A percentile compares a stretch with the other conserved stretches of the same genome.
phyloP scores from a whole-genome alignment of 257 asterid species.

The Oldenlandia corymbosa region DNA sequence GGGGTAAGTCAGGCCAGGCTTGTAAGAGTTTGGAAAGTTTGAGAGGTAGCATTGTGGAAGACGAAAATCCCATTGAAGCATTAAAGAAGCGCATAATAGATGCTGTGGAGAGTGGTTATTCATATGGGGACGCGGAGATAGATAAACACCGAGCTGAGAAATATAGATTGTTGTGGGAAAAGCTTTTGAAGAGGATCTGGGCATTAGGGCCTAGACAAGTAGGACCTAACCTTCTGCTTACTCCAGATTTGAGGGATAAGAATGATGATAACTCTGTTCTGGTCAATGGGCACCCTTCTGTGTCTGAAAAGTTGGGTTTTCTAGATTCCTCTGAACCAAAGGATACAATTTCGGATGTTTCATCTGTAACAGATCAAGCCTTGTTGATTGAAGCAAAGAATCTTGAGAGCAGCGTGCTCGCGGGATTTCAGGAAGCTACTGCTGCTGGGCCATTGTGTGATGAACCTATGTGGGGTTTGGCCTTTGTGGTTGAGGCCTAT shows the following conservation, averaged over 20 bases:
- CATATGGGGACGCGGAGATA: slow-evolving; percentile 32
- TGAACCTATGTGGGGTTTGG: slow-evolving; percentile 97
- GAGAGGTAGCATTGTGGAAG: slow-evolving; percentile 57
- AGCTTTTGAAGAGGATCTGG: slow-evolving; percentile 70
- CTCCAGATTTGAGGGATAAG: slow-evolving; percentile 42
- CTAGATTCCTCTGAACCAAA: slow-evolving; percentile 22
- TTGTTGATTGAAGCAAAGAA: slow-evolving; percentile 55
- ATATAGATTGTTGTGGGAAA: slow-evolving; percentile 47
- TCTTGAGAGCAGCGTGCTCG: slow-evolving; percentile 76
- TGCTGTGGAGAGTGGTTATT: slow-evolving; percentile 55
- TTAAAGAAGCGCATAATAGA: slow-evolving; percentile 65
- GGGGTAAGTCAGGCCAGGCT: slow-evolving; percentile 65
- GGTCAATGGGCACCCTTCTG: slow-evolving; percentile 57
- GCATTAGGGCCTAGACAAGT: slow-evolving; percentile 87
- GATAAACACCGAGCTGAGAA: slow-evolving; percentile 60
- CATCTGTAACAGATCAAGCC: slow-evolving; percentile 29
- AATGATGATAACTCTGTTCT: slow-evolving; percentile 47
- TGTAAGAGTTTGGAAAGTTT: slow-evolving; percentile 52
- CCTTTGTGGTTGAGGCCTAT: slow-evolving; percentile 55
- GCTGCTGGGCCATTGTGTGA: slow-evolving; percentile 93
- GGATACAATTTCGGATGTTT: slow-evolving; percentile 27
- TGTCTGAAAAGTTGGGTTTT: slow-evolving; percentile 66
- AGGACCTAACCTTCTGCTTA: slow-evolving; percentile 82
- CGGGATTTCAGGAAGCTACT: slow-evolving; percentile 93
- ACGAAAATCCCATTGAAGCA: slow-evolving; percentile 66